These are phyloP conservation scores for Syzygium oleosum DNA, from an alignment of 345 rosid species.

Conservation along the genomic window DNA sequence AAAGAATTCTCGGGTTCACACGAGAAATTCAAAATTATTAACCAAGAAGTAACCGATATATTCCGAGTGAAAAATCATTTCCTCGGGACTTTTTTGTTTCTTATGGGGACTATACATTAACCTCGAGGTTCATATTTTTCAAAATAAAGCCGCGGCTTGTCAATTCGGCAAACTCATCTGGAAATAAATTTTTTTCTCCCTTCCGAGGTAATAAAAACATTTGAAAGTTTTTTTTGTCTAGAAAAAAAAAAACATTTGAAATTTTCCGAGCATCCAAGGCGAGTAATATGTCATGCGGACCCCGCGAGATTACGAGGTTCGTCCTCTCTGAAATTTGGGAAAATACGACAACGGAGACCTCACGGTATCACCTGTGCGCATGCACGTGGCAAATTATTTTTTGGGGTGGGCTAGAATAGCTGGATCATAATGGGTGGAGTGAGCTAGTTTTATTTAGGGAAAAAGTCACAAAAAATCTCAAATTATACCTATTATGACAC, in stretches of 20 bases:
- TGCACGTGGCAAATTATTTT: background rate
- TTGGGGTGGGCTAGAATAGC: background rate
- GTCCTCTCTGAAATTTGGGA: background rate
- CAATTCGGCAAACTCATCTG: background rate
- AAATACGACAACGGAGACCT: background rate
- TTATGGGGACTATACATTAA: background rate
- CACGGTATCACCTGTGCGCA: background rate
- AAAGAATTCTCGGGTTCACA: background rate
- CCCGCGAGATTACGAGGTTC: background rate
- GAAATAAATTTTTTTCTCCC: background rate
- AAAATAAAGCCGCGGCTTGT: background rate
- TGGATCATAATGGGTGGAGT: background rate
- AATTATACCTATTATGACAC: too few species aligned
- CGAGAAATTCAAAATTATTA: background rate
- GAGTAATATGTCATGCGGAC: background rate
- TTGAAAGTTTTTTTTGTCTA: too few species aligned
- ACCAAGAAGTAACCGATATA: accelerated
- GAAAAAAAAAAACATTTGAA: too few species aligned
- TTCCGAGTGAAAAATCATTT: background rate
- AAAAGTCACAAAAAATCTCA: accelerated
- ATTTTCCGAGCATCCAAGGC: background rate
- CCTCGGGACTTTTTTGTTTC: background rate
- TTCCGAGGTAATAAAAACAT: background rate
- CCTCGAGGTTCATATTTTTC: background rate
- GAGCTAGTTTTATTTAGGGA: accelerated